Base-by-base conservation (phyloP, 208 protist species). In the Herpetomonas tarakana region DNA sequence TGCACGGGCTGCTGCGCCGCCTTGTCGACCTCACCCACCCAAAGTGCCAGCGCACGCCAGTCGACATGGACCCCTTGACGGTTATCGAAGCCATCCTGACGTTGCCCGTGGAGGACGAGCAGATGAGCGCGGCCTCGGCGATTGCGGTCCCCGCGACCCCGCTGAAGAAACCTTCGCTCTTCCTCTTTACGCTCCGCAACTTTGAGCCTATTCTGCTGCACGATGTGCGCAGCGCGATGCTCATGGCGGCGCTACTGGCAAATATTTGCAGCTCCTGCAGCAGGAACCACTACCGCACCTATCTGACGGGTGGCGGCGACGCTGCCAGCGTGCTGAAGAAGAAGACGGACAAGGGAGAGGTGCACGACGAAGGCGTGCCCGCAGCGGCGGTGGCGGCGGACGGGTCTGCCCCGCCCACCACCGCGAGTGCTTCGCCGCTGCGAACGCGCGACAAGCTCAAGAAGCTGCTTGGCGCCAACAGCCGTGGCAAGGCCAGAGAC, bases 161-260 rank as follows among this genome's bases (percentile, higher is more conserved):
- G 14, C 35, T 41, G 14, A 41, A 41, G 35, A 41, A 41, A 14
- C 35, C 35, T 41, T 41, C 35, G 6, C 9, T 14, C 35, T 41
- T 41, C 14, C 35, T 41, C 35, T 41, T 41, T 14, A 41, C 46
- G 6, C 58, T 66, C 19, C 29, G 12, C 14, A 55, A 56, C 19
- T 51, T 76, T 7, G 45, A 59, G 24, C 58, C 70, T 18, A 3
- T 76, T 25, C 46, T 63, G 9, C 28, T 69, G 21, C 41, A 51
- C 12, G 70, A 76, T 54, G 35, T 60, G 4, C 25, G 54, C 21
- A 19, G 38, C 25, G 65, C 79, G 0, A 18, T 78, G 12, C 71
- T 78, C 56, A 61, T 71, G 22, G 49, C 38, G 46, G 55, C 72
- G 0, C 31, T 86, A 14, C 28, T 70, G 21, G 65, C 62, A 11